Base-by-base conservation (phyloP, 148 eudicot genomes). In the Polygonum maritimum region DNA sequence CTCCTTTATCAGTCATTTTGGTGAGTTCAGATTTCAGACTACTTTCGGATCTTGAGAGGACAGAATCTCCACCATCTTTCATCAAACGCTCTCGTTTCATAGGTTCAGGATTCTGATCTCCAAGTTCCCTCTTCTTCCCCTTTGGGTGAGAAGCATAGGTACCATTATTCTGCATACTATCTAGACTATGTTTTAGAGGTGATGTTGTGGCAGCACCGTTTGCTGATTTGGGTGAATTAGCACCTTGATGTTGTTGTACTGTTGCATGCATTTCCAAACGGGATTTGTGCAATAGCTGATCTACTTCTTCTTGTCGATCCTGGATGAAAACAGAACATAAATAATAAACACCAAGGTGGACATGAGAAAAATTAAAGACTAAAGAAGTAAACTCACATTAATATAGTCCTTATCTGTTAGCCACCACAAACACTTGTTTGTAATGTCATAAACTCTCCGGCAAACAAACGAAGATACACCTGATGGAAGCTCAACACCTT, bases 231-330 rank as follows among this genome's bases (percentile, higher is more conserved):
- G 99, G 98, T 58, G 98, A 91, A 73, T 88, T 90, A 49, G 87
- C 84, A 78, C 86, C 96, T 52, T 90, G 81, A 75, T 89, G 97
- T 77, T 83, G 86, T 40, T 85, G 84, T 62, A 78, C 80, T 11
- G 90, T 82, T 83, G 79, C 88, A 86, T 89, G 83, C 99, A 92
- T 90, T 60, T 92, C 98, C 77, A 76, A 16, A 60, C 74, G 83
- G 7, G 96, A 89, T 77, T 85, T 95, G 40, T 84, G 67, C 81
- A 95, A 82, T 31, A 95, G 83, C 78, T 87, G 78, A 82, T 92
- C 87, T 87, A 95, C 88, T 87, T 95, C 99, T 88, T 89, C 87
- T 78, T 92, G 99, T 47, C 85, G 91, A 73, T 84, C 99, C 99
- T 95, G 88, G 26, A 55, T 26, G 63, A 80, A 38, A 5, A 60